Evolutionary conservation across 352 stramenopile species (phyloP), one percentile per base, ranked within the genome.

Genomic region (Phytophthora citricola): DNA sequence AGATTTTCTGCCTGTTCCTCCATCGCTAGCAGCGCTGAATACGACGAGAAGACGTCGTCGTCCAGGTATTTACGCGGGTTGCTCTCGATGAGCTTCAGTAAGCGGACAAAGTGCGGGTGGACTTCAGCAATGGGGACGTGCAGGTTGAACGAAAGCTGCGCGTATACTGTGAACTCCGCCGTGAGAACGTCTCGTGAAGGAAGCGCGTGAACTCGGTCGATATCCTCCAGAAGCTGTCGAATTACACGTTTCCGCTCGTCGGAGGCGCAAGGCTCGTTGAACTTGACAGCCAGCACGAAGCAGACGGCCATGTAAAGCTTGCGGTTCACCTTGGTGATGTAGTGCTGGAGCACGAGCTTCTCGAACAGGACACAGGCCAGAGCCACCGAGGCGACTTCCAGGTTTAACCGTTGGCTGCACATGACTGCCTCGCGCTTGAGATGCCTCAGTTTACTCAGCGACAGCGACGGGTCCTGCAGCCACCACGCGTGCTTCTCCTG

Each of bases 311-410:
- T 98, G 56, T 96, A 97, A 17, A 99, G 80, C 68, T 98, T 93
- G 12, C 97, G 86, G 66, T 99, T 99, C 20, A 88, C 83, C 63
- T 99, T 99, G 51, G 93, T 98, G 5, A 99, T 95, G 58, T 97
- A 95, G 75, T 97, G 92, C 70, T 91, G 78, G 10, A 99, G 83
- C 51, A 97, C 97, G 12, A 99, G 88, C 51, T 98, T 92, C 71
- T 99, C 97, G 73, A 99, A 99, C 64, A 98, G 98, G 34, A 99
- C 90, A 65, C 93, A 98, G 26, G 95, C 92, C 27, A 99, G 83
- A 12, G 97, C 96, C 29, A 98, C 85, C 0, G 94, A 98, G 12
- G 92, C 92, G 40, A 99, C 84, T 66, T 99, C 94, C 27, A 99
- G 59, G 68, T 94, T 67, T 52, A 91, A 63, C 60, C 88, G 78